Conservation (phyloP, 805 yeast species). For the Isabelozyma heimii region DNA sequence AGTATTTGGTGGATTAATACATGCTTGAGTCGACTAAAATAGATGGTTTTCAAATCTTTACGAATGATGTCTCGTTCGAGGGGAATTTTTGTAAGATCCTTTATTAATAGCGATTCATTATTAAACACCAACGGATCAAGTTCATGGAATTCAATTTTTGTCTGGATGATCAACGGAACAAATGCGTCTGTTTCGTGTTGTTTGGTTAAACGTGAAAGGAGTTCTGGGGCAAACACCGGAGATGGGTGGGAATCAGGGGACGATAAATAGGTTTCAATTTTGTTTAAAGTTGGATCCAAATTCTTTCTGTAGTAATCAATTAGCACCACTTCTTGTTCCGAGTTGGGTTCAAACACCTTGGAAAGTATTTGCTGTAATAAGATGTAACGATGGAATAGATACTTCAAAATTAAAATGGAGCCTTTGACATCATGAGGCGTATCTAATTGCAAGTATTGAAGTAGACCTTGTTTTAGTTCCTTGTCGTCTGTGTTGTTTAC, state of each 20-base stretch:
- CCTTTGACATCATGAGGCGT: not conserved
- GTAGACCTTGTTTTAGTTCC: not conserved
- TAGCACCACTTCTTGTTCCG: no score
- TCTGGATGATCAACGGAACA: conserved; percentile 16
- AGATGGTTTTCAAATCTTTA: not conserved
- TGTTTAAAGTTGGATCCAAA: not conserved
- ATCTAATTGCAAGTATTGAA: not conserved
- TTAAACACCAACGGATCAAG: conserved; percentile 8
- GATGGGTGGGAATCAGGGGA: not conserved
- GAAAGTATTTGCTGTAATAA: not conserved
- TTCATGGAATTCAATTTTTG: conserved; percentile 9
- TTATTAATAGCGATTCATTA: conserved; percentile 6
- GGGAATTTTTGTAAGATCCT: not conserved
- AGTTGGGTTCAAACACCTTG: no score
- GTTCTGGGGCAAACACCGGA: conserved; percentile 9
- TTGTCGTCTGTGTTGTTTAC: not conserved
- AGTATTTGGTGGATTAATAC: not conserved
- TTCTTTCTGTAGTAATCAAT: no score
- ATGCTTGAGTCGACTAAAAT: not conserved
- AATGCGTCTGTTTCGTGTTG: conserved; percentile 22
- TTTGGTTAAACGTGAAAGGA: conserved; percentile 15
- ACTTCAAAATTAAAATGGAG: not conserved
- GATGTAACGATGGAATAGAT: not conserved
- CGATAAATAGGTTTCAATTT: conserved; percentile 1
- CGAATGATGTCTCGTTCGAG: not conserved